Conservation (phyloP, 164 flowering plant genomes). For the Liriodendron chinense region DNA sequence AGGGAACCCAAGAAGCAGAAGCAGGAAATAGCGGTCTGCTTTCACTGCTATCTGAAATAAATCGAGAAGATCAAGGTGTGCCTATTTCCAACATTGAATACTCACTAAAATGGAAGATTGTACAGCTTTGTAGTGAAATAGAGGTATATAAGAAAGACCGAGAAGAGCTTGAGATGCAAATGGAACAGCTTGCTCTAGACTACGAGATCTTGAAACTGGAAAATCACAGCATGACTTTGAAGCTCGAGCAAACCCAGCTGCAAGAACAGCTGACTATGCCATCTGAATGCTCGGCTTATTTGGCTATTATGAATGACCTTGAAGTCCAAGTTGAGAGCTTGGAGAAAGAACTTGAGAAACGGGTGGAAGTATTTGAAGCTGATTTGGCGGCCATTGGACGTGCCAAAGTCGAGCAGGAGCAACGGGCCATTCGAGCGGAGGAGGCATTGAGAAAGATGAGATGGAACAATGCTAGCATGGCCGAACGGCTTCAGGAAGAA, state of each 20-base stretch:
- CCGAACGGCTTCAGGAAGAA: constrained; percentile 85
- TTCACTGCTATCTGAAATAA: constrained; percentile 14
- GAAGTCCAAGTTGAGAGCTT: constrained; percentile 46
- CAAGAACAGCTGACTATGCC: constrained; percentile 72
- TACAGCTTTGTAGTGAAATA: constrained; percentile 55
- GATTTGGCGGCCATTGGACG: constrained; percentile 55
- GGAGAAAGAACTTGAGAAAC: constrained; percentile 68
- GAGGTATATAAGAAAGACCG: constrained; percentile 68
- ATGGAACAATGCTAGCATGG: constrained; percentile 70
- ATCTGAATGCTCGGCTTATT: constrained; percentile 52
- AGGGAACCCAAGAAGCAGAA: constrained; percentile 25
- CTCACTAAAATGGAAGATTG: constrained; percentile 52
- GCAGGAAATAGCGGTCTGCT: constrained; percentile 6
- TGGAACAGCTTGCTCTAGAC: constrained; percentile 74
- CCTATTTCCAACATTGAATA: constrained; percentile 37
- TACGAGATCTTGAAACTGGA: constrained; percentile 81
- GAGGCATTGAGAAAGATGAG: constrained; percentile 63
- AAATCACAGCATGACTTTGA: constrained; percentile 58
- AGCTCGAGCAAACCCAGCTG: constrained; percentile 59
- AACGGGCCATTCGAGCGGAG: constrained; percentile 87
- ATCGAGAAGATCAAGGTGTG: constrained; percentile 9
- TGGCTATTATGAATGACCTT: constrained; percentile 38
- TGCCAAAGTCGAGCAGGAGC: constrained; percentile 85
- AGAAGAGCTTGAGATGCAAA: constrained; percentile 65
- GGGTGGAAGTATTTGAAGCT: constrained; percentile 57